These are phyloP conservation scores for Hericium rajendrae DNA, from an alignment of 768 basidiomycete species.

Conservation along the genomic window DNA sequence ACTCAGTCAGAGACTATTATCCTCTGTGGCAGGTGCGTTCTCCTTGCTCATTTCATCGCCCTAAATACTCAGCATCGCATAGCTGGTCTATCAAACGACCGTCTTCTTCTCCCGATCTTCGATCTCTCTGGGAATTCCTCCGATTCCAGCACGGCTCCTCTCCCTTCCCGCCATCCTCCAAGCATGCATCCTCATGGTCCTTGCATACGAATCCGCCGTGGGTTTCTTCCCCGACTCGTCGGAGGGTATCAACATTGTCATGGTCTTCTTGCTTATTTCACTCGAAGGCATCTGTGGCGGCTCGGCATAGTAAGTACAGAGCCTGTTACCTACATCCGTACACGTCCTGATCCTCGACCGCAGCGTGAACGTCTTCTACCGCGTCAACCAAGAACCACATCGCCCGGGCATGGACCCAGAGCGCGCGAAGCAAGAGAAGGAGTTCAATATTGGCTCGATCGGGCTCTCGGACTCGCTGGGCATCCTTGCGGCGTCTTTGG, in stretches of 20 bases:
- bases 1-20: slow-evolving; percentile 85
- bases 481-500: slow-evolving; percentile 47
- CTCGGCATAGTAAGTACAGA: slow-evolving; percentile 68
- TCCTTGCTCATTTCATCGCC: slow-evolving; percentile 6
- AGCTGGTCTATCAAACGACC: slow-evolving; percentile 83
- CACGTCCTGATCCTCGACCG: not conserved
- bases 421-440: slow-evolving; percentile 62
- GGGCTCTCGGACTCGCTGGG: slow-evolving; percentile 80
- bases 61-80: slow-evolving; percentile 2
- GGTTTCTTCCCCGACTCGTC: slow-evolving; percentile 47
- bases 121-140: slow-evolving; percentile 74
- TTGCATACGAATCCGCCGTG: slow-evolving; percentile 58
- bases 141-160: slow-evolving; percentile 61
- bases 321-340: slow-evolving; percentile 9
- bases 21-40: slow-evolving; percentile 80
- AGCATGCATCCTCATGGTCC: slow-evolving; percentile 48
- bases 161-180: slow-evolving; percentile 73
- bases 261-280: slow-evolving; percentile 72
- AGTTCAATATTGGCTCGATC: slow-evolving; percentile 86
- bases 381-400: slow-evolving; percentile 63
- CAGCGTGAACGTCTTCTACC: slow-evolving; percentile 83
- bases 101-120: slow-evolving; percentile 92
- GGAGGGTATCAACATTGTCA: slow-evolving; percentile 38
- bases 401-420: slow-evolving; percentile 40
- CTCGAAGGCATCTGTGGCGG: slow-evolving; percentile 92